phyloP scores from a whole-genome alignment of 2,329 filamentous ascomycete genomes.

The Xylaria sp. region DNA sequence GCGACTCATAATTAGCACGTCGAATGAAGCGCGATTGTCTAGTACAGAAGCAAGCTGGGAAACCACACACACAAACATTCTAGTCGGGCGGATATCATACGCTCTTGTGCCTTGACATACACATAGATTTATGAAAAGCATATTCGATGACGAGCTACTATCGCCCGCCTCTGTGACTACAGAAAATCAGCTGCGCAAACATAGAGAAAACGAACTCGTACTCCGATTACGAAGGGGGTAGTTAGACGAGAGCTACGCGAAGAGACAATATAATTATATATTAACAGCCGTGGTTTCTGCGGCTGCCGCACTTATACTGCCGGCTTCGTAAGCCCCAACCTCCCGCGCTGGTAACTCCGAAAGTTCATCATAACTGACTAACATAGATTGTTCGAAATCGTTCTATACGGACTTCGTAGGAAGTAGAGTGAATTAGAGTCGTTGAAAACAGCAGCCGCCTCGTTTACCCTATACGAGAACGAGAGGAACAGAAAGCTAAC shows the following conservation, averaged over 20 bases:
- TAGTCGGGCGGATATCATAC: background rate
- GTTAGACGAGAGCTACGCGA: background rate
- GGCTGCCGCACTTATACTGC: background rate
- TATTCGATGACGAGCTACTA: background rate
- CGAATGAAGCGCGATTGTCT: background rate
- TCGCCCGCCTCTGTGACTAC: background rate
- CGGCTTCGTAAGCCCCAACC: background rate
- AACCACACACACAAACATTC: background rate
- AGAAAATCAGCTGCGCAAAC: background rate
- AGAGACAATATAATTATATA: constrained; percentile 1
- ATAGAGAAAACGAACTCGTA: background rate
- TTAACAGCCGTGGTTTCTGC: background rate
- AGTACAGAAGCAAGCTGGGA: background rate
- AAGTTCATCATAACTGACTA: background rate
- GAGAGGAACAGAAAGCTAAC: constrained; percentile 1
- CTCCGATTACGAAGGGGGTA: background rate
- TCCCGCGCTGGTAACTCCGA: background rate
- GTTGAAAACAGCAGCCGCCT: background rate
- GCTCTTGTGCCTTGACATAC: background rate
- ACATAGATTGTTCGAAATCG: background rate
- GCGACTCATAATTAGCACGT: background rate
- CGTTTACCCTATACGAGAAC: background rate
- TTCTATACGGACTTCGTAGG: background rate
- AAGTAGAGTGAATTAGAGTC: background rate
- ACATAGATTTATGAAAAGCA: background rate